These are phyloP conservation scores for Eucalyptus cloeziana DNA, from an alignment of 345 rosid genomes.

Conservation along the genomic window DNA sequence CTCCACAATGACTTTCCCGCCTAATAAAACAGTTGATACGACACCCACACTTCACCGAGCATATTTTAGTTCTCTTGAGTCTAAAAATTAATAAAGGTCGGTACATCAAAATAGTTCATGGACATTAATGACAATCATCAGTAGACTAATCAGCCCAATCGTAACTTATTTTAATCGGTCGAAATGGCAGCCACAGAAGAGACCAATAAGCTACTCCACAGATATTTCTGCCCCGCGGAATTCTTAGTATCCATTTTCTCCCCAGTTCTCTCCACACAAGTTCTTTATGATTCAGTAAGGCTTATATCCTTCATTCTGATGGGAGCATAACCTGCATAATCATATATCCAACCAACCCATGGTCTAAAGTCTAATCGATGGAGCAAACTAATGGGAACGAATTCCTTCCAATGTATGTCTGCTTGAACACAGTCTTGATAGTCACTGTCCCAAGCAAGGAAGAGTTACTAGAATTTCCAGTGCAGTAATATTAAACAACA, in stretches of 20 bases:
- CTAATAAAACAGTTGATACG: no score
- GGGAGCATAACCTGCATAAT: conserved; percentile 67
- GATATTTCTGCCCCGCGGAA: conserved; percentile 76
- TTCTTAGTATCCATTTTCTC: conserved; percentile 78
- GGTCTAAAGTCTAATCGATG: conserved; percentile 41
- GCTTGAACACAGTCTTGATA: conserved; percentile 80
- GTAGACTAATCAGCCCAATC: background rate
- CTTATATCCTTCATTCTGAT: conserved; percentile 66
- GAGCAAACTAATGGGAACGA: conserved; percentile 83
- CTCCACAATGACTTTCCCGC: no score
- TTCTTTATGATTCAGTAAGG: conserved; percentile 90
- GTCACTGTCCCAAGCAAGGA: conserved; percentile 26
- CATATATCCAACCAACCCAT: conserved; percentile 75
- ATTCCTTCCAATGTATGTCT: conserved; percentile 77
- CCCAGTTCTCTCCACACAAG: conserved; percentile 88
- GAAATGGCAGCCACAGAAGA: conserved; percentile 58
- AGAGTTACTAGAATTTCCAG: background rate
- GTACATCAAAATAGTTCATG: background rate
- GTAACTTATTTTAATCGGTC: background rate
- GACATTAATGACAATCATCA: background rate
- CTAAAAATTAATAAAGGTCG: background rate
- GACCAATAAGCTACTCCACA: conserved; percentile 86
- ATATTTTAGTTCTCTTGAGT: background rate
- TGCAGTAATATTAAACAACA: background rate
- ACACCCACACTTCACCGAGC: background rate